A percentile compares a stretch with the other conserved stretches of the same genome.
Conservation (phyloP, 1,284 basidiomycete species). For the Kwoniella shivajii region DNA sequence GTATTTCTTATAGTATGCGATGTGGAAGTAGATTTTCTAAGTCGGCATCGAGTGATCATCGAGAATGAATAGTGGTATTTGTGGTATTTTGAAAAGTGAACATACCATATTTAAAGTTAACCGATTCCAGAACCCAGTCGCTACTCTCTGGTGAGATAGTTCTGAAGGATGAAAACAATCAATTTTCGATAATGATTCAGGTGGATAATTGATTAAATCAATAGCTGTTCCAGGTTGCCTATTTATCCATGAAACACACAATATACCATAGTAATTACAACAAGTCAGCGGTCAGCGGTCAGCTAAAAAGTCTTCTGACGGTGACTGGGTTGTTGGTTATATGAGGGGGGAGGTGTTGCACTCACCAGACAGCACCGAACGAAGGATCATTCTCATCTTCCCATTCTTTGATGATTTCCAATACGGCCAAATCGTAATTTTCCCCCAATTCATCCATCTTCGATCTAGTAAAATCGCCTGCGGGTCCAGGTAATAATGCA, state of each 20-base stretch:
- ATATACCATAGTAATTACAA: slow-evolving; percentile 8
- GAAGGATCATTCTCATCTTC: slow-evolving; percentile 34
- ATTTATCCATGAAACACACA: not conserved
- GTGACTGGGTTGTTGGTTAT: not conserved
- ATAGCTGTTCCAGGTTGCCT: slow-evolving; percentile 52
- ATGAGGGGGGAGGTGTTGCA: not conserved
- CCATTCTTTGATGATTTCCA: slow-evolving; percentile 44
- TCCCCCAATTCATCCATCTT: slow-evolving; percentile 51
- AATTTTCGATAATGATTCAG: slow-evolving; percentile 48
- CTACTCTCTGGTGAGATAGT: slow-evolving; percentile 49
- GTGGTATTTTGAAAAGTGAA: not conserved
- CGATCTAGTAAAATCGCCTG: slow-evolving; percentile 46
- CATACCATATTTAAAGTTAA: slow-evolving; percentile 39
- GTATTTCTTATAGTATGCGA: no score
- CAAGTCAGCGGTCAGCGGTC: not conserved
- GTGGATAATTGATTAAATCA: slow-evolving; percentile 49
- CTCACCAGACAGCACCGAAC: slow-evolving; percentile 47
- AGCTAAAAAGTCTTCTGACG: no score
- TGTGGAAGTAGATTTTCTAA: no score
- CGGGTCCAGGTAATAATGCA: slow-evolving; percentile 44
- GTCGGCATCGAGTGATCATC: no score
- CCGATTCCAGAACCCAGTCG: slow-evolving; percentile 53
- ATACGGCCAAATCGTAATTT: slow-evolving; percentile 48
- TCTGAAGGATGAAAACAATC: slow-evolving; percentile 56
- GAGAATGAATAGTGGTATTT: no score